phyloP scores from a whole-genome alignment of 192 early-diverging fungal species.

The Mortierella claussenii region DNA sequence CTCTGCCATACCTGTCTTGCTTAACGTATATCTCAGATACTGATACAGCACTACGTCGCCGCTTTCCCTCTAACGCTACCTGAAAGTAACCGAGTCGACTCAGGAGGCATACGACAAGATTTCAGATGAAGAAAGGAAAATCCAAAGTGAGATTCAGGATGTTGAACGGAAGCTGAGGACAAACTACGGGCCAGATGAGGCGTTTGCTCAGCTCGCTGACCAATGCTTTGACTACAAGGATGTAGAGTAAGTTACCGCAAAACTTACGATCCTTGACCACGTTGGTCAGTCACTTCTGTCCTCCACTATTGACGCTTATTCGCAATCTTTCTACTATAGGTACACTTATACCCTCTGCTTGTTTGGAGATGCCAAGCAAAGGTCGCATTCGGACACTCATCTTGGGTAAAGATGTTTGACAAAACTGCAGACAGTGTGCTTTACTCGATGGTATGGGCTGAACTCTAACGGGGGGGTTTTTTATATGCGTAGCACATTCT shows the following conservation, averaged over 20 bases:
- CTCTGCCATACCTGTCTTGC: too few species aligned
- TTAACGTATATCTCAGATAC: too few species aligned
- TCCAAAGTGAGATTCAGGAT: slow-evolving; percentile 51
- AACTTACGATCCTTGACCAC: background rate
- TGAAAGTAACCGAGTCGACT: slow-evolving; percentile 5
- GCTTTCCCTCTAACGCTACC: background rate
- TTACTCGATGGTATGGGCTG: too few species aligned
- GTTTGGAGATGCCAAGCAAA: slow-evolving; percentile 83
- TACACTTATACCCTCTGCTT: slow-evolving; percentile 78
- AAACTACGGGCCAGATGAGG: slow-evolving; percentile 79
- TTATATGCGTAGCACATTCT: slow-evolving; percentile 53
- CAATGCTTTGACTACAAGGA: slow-evolving; percentile 78
- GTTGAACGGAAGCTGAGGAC: slow-evolving; percentile 64
- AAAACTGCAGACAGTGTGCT: too few species aligned
- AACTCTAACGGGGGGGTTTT: background rate
- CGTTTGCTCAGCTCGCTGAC: slow-evolving; percentile 75
- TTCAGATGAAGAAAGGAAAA: slow-evolving; percentile 37
- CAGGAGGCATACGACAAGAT: slow-evolving; percentile 43
- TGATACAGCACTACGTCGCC: too few species aligned
- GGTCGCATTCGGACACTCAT: slow-evolving; percentile 72
- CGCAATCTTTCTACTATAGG: too few species aligned
- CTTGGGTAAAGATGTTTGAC: slow-evolving; percentile 60
- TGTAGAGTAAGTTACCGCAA: slow-evolving; percentile 63
- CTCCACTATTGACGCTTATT: too few species aligned
- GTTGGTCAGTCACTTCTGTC: background rate